Base-by-base conservation (phyloP, 2,329 filamentous ascomycete genomes). In the Talaromyces sp. region DNA sequence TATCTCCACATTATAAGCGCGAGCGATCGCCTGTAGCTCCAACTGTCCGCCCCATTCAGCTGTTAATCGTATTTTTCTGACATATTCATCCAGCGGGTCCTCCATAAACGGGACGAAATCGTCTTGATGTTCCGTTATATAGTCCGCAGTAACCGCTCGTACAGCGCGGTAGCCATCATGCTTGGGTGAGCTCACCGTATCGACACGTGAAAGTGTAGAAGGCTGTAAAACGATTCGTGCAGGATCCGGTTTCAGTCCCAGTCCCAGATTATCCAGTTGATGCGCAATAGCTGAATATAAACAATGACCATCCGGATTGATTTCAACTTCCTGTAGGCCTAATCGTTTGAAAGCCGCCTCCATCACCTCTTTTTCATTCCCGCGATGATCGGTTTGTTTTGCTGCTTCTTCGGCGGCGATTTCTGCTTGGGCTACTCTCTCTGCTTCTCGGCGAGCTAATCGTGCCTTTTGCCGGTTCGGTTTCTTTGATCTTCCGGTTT, bases 1-100 rank as follows among this genome's bases (percentile, higher is more conserved):
- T 68, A 98, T 94, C 73, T 90, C 86, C 11, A 95, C 87, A 2
- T 86, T 86, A 72, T 96, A 98, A 63, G 86, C 87, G 75, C 87
- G 89, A 60, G 94, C 91, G 75, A 99, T 83, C 27, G 95, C 95
- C 76, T 89, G 83, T 64, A 99, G 79, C 82, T 99, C 95, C 68
- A 97, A 79, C 81, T 98, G 92, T 0, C 95, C 95, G 59, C 95
- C 95, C 95, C 95, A 99, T 79, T 97, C 94, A 0, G 92, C 93
- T 58, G 93, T 97, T 66, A 95, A 88, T 68, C 89, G 82, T 67
- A 99, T 91, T 79, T 91, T 92, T 56, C 80, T 79, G 56, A 91
- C 84, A 77, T 98, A 96, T 8, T 81, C 81, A 2, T 86, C 86
- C 56, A 97, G 75, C 15, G 89, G 87, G 75, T 95, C 93, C 73